Base-by-base conservation (phyloP, 352 stramenopile genomes). In the Blastocystis sp. region DNA sequence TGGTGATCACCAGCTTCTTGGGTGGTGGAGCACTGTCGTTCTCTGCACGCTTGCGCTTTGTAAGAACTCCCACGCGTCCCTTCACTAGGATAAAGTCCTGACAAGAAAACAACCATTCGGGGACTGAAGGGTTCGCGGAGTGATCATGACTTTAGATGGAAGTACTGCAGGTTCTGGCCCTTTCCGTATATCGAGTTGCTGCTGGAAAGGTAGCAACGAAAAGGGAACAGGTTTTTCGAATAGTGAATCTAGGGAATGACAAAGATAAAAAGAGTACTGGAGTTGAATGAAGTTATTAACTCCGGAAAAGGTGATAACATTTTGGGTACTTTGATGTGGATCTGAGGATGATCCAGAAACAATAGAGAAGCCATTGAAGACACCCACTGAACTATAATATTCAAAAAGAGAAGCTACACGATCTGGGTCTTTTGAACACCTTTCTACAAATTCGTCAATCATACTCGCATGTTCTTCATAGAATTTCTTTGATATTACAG, bases 361-460 rank as follows among this genome's bases (percentile, higher is more conserved):
- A 84, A 15, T 69, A 37, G 34, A 23, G 15, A 15, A 69, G 73
- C 45, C 2, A 66, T 68, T 26, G 8, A 53, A 0, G 73, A 84
- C 2, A 84, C 73, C 73, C 73, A 84, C 73, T 84, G 68, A 20
- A n/a, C 7, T 11, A 39, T 20, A 50, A 68, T 13, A 54, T 18
- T 29, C 20, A 43, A 23, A 6, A 64, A 68, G 34, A 34, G 39
- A n/a, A 53, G 4, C 37, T 13, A 68, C 73, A n/a, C 39, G n/a
- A 43, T 63, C 47, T 11, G 50, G 34, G 43, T 84, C 73, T 15
- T 84, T 26, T 39, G 9, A 64, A 23, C 73, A 84, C 13, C 26
- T 29, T 1, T 84, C 15, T n/a, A 84, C 23, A 43, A 84, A 84
- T 26, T 63, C 5, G 50, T 66, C 20, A 68, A 84, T 66, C 47